Evolutionary conservation across 2,329 filamentous ascomycete genomes (phyloP).

Genomic region (Dactylellina drechsleri): DNA sequence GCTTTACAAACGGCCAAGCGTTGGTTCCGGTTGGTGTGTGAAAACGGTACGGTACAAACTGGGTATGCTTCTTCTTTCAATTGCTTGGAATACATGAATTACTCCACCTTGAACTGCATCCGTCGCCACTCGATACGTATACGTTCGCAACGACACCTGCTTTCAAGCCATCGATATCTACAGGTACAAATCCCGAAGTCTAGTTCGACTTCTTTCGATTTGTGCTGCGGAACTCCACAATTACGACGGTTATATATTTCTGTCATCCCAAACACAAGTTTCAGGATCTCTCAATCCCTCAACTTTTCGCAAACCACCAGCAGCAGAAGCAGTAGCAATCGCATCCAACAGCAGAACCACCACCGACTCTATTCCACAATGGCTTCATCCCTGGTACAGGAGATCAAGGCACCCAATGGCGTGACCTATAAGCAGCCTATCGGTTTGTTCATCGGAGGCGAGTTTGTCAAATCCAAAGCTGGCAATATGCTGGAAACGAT

Average conservation of each 20-base stretch:
- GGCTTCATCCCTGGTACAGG: slow-evolving; percentile 59
- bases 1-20: slow-evolving; percentile 44
- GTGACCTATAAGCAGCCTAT: slow-evolving; percentile 67
- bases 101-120: slow-evolving; percentile 26
- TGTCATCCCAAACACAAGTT: slow-evolving; percentile 54
- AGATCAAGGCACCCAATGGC: slow-evolving; percentile 80
- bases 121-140: slow-evolving; percentile 35
- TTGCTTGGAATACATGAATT: slow-evolving; percentile 36
- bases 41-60: background rate
- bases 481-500: slow-evolving; percentile 73
- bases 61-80: slow-evolving; percentile 1
- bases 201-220: slow-evolving; percentile 4
- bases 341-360: background rate
- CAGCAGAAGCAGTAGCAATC: no score
- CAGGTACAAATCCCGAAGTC: slow-evolving; percentile 10
- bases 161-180: slow-evolving; percentile 20
- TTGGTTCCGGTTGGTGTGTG: slow-evolving; percentile 7
- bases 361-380: slow-evolving; percentile 51
- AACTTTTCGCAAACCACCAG: slow-evolving; percentile 23
- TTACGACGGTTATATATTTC: slow-evolving; percentile 52
- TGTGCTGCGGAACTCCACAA: slow-evolving; percentile 40
- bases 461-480: slow-evolving; percentile 75
- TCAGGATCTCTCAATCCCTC: slow-evolving; percentile 36
- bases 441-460: slow-evolving; percentile 86
- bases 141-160: slow-evolving; percentile 21